Conservation (phyloP, 2,329 filamentous ascomycete genomes). For the Sporothrix humicola region DNA sequence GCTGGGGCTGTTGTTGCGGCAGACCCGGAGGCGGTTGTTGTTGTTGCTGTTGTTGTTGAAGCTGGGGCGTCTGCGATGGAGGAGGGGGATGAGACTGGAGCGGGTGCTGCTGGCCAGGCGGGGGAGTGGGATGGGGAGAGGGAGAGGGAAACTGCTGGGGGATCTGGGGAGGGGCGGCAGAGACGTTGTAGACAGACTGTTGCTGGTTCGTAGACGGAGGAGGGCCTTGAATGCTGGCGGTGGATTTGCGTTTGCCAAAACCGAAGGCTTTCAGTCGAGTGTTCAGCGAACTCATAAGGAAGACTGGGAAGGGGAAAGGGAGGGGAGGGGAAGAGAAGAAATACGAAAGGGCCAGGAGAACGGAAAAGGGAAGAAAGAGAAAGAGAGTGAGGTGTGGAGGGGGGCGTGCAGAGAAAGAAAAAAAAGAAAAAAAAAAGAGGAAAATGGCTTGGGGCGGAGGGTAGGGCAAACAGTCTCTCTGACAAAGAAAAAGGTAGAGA, state of each 20-base stretch:
- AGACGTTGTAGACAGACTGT: conserved; percentile 37
- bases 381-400: conserved; percentile 14
- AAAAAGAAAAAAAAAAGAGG: conserved; percentile 22
- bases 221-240: conserved; percentile 60
- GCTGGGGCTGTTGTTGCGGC: conserved; percentile 28
- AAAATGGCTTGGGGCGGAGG: conserved; percentile 14
- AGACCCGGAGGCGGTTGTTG: conserved; percentile 39
- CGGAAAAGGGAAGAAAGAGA: conserved; percentile 9
- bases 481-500: neutral
- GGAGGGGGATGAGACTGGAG: conserved; percentile 39
- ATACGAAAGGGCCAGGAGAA: conserved; percentile 37
- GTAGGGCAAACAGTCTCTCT: conserved; percentile 4
- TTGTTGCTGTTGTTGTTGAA: conserved; percentile 23
- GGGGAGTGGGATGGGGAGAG: conserved; percentile 34
- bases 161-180: conserved; percentile 54
- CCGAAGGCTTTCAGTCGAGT: conserved; percentile 76
- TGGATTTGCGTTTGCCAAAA: conserved; percentile 80
- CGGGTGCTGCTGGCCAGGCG: conserved; percentile 30
- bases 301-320: conserved; percentile 41
- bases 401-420: conserved; percentile 23
- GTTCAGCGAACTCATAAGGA: conserved; percentile 67
- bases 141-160: conserved; percentile 54
- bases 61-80: conserved; percentile 38
- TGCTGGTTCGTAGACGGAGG: conserved; percentile 38
- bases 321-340: conserved; percentile 40